A percentile compares a stretch with the other conserved stretches of the same genome.
Evolutionary conservation across 1,139 yeast species (phyloP).

Genomic region (Schizosaccharomyces versatilis): DNA sequence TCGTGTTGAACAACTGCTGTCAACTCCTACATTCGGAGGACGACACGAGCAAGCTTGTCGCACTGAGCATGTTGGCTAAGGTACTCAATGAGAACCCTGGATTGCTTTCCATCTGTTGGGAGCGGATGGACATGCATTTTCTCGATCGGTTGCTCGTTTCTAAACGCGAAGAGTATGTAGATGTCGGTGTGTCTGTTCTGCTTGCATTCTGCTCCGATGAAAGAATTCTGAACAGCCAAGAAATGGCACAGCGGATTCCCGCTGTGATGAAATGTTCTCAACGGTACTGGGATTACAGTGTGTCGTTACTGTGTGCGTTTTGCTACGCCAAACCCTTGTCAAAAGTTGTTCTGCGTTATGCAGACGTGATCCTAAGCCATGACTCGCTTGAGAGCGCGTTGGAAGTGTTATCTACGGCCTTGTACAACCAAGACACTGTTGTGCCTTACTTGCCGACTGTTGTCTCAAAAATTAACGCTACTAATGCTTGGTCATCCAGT

Average conservation of each 20-base stretch:
- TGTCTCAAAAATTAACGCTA: neutral
- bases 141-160: conserved; percentile 4
- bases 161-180: conserved; percentile 3
- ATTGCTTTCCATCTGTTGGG: conserved; percentile 3
- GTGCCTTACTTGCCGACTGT: neutral
- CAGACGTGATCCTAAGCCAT: neutral
- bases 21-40: conserved; percentile 6
- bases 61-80: conserved; percentile 6
- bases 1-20: conserved; percentile 3
- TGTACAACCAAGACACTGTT: neutral
- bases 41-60: conserved; percentile 7
- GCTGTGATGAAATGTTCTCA: neutral
- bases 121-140: conserved; percentile 4
- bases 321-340: neutral
- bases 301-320: neutral
- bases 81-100: conserved; percentile 3
- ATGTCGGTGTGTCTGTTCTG: conserved; percentile 5
- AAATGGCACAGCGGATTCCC: conserved; percentile 4
- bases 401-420: neutral
- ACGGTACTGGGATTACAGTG: neutral
- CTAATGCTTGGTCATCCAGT: neutral
- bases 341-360: neutral
- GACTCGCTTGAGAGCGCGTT: neutral
- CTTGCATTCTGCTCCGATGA: conserved; percentile 4
- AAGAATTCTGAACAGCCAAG: neutral